phyloP scores from a whole-genome alignment of 2,329 filamentous ascomycete genomes.

The Aureobasidium zeae region DNA sequence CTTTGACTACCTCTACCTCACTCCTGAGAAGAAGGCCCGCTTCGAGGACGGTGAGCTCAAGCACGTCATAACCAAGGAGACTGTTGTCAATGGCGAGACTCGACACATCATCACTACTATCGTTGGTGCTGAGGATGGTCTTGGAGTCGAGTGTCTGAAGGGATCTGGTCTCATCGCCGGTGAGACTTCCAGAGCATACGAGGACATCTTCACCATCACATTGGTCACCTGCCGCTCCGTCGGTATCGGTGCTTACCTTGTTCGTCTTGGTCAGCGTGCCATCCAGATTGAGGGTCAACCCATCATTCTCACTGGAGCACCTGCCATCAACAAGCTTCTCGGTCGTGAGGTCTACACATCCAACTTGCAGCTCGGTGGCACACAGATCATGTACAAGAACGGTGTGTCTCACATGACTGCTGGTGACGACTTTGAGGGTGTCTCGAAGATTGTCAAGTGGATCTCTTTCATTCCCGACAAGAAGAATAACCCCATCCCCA shows the following conservation, averaged over 20 bases:
- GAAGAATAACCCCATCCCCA: constrained; percentile 86
- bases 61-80: constrained; percentile 77
- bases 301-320: constrained; percentile 95
- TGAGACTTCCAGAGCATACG: constrained; percentile 92
- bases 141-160: constrained; percentile 94
- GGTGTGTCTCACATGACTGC: constrained; percentile 99
- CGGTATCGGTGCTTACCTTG: constrained; percentile 97
- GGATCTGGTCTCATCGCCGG: constrained; percentile 97
- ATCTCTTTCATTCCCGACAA: constrained; percentile 95
- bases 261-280: constrained; percentile 94
- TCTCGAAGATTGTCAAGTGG: constrained; percentile 97
- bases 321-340: constrained; percentile 94
- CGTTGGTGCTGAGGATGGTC: constrained; percentile 84
- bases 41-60: constrained; percentile 70
- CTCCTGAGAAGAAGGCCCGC: constrained; percentile 72
- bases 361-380: constrained; percentile 96
- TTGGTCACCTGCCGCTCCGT: constrained; percentile 96
- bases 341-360: constrained; percentile 98
- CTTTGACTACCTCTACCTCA: constrained; percentile 96
- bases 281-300: constrained; percentile 98
- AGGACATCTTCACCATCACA: constrained; percentile 97
- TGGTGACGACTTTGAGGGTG: constrained; percentile 93
- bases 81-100: constrained; percentile 78
- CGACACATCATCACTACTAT: constrained; percentile 91
- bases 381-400: constrained; percentile 99